Evolutionary conservation across 768 basidiomycete species (phyloP), one percentile per base, ranked within the genome.

Genomic region (Panaeolus cyanescens): DNA sequence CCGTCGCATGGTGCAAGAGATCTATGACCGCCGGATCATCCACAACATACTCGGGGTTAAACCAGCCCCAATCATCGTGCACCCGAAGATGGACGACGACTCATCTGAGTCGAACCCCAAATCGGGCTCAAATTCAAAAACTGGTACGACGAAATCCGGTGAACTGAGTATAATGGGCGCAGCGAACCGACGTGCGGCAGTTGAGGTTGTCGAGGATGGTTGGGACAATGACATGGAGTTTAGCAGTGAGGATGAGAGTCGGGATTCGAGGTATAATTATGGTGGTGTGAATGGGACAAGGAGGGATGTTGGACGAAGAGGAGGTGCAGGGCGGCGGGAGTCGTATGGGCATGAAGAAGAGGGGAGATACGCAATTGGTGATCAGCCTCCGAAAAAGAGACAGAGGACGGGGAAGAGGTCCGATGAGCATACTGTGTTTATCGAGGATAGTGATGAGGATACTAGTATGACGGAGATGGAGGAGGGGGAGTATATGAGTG

Each of bases 1-100:
- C 65, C 85, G 93, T 30, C 79, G 77, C 54, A 77, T 91, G 2
- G 83, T 92, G 2, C 80, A 85, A 68, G 89, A 92, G 62, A 77
- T 93, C 13, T 90, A 91, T 68, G 77, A 89, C 64, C 79, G 79
- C 57, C 72, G 81, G 57, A 71, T 76, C 1, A 70, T 94, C 56
- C 92, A 94, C 62, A 75, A 79, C 22, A 74, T 87, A 56, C 74
- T 91, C 12, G 85, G 83, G 4, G 73, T 87, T 20, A 67, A 71
- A 55, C 74, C 74, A 8, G 39, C 61, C 33, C 63, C 67, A 2
- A 54, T 60, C 10, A 57, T 71, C 30, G 56, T 66, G 10, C 30
- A 63, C 9, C 9, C 55, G 17, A 55, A 56, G 32, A 40, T 33
- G 32, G 30, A 31, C 32, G 61, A 54, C 4, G 37, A 25, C 37